Conservation (phyloP, 75 land plant genomes). For the Picea glauca region DNA sequence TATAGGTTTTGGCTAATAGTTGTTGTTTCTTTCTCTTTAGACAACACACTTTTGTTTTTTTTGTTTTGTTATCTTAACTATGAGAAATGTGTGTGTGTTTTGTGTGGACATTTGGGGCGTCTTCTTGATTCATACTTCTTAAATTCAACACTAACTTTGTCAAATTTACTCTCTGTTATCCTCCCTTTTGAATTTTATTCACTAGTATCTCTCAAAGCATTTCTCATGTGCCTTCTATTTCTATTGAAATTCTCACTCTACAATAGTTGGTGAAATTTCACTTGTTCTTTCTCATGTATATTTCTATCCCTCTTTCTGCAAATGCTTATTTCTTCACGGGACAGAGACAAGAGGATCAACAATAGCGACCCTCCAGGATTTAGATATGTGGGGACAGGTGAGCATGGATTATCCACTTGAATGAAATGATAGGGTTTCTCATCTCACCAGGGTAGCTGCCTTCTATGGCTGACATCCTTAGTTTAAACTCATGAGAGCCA, state of each 20-base stretch:
- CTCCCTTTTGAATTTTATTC: constrained; percentile 10
- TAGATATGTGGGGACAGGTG: too few species aligned
- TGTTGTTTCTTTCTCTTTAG: too few species aligned
- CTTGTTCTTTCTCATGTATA: constrained; percentile 5
- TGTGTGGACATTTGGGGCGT: constrained; percentile 11
- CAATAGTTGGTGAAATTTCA: constrained; percentile 9
- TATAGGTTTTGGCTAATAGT: too few species aligned
- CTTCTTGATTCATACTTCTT: constrained; percentile 10
- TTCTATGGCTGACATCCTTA: too few species aligned
- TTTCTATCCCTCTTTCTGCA: constrained; percentile 12
- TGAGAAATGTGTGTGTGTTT: constrained; percentile 14
- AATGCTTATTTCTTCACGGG: constrained; percentile 8
- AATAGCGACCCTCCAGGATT: too few species aligned
- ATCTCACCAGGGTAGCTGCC: too few species aligned
- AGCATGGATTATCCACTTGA: too few species aligned
- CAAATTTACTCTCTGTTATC: constrained; percentile 11
- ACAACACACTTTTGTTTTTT: too few species aligned
- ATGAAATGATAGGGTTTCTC: too few species aligned
- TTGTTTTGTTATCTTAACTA: not conserved
- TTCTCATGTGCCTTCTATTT: constrained; percentile 11
- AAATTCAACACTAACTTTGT: constrained; percentile 10
- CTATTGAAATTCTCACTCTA: constrained; percentile 9
- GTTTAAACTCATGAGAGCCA: too few species aligned
- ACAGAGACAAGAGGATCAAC: too few species aligned
- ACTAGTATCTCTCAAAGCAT: constrained; percentile 1